Conservation (phyloP, 2,329 filamentous ascomycete genomes). For the Fusarium staphyleae region DNA sequence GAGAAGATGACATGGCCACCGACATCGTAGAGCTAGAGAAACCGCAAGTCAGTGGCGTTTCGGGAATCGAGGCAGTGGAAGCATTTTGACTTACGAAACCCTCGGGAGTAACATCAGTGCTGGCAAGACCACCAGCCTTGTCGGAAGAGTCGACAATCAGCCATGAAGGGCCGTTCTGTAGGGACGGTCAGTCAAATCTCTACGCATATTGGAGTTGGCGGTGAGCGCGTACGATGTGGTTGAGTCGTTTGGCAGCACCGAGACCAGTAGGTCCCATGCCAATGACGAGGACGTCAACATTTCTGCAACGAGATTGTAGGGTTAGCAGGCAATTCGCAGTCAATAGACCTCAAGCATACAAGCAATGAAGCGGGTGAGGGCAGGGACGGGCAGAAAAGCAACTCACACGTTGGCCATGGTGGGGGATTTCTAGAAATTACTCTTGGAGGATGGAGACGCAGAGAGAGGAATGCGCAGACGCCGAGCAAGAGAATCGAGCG, state of each 20-base stretch:
- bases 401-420: conserved; percentile 53
- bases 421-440: conserved; percentile 38
- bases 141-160: conserved; percentile 92
- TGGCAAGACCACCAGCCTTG: conserved; percentile 92
- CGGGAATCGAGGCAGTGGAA: conserved; percentile 7
- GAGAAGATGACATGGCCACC: conserved; percentile 99
- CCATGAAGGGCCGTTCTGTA: conserved; percentile 90
- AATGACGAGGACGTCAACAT: conserved; percentile 97
- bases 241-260: conserved; percentile 95
- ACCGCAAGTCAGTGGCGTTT: conserved; percentile 30
- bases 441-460: conserved; percentile 16
- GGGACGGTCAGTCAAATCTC: conserved; percentile 36
- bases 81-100: conserved; percentile 80
- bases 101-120: conserved; percentile 92
- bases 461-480: conserved; percentile 31
- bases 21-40: conserved; percentile 88
- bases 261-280: conserved; percentile 97
- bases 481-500: conserved; percentile 25
- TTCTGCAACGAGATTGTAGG: conserved; percentile 57
- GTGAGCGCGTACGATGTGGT: conserved; percentile 81
- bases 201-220: conserved; percentile 41
- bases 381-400: conserved; percentile 18
- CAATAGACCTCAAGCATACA: conserved; percentile 3
- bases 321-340: conserved; percentile 26
- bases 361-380: conserved; percentile 10